These are phyloP conservation scores for Tetracladium marchalianum DNA, from an alignment of 495 filamentous ascomycete genomes.

Conservation along the genomic window DNA sequence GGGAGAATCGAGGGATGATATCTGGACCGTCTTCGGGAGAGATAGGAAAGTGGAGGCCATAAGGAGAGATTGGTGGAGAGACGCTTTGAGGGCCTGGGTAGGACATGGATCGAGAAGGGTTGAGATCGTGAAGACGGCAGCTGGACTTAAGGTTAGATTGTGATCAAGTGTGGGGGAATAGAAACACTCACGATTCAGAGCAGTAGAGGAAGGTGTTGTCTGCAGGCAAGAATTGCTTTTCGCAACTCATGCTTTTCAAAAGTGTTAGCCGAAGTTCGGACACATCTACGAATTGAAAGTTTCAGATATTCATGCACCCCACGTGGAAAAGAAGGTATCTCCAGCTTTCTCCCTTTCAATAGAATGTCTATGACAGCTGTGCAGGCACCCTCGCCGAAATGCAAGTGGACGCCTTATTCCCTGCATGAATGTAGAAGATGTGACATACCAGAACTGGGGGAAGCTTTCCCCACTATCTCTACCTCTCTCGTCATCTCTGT, in stretches of 20 bases:
- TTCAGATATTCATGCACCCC: too few species aligned
- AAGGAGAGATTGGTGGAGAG: slow-evolving; percentile 17
- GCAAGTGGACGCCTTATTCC: too few species aligned
- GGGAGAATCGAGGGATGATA: slow-evolving; percentile 20
- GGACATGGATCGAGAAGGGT: not conserved
- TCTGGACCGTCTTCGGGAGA: slow-evolving; percentile 17
- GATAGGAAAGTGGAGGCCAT: slow-evolving; percentile 2
- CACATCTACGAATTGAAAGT: too few species aligned
- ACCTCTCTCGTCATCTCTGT: slow-evolving; percentile 4
- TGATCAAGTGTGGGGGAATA: slow-evolving; percentile 2
- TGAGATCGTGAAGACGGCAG: slow-evolving; percentile 19
- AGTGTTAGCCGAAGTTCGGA: not conserved
- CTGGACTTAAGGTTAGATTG: not conserved
- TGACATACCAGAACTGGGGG: slow-evolving; percentile 20
- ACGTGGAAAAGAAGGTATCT: too few species aligned
- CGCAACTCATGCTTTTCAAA: slow-evolving; percentile 17
- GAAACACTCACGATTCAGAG: slow-evolving; percentile 16
- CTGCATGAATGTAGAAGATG: not conserved
- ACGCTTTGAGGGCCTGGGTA: slow-evolving; percentile 5
- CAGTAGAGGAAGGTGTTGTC: slow-evolving; percentile 18
- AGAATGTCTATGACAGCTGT: too few species aligned
- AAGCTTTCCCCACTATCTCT: slow-evolving; percentile 20
- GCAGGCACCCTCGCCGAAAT: too few species aligned
- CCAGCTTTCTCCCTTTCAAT: too few species aligned
- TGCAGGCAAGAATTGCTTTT: slow-evolving; percentile 19